Evolutionary conservation across 2,329 filamentous ascomycete genomes (phyloP), one percentile per base, ranked within the genome.

Genomic region (Juglanconis sp.): DNA sequence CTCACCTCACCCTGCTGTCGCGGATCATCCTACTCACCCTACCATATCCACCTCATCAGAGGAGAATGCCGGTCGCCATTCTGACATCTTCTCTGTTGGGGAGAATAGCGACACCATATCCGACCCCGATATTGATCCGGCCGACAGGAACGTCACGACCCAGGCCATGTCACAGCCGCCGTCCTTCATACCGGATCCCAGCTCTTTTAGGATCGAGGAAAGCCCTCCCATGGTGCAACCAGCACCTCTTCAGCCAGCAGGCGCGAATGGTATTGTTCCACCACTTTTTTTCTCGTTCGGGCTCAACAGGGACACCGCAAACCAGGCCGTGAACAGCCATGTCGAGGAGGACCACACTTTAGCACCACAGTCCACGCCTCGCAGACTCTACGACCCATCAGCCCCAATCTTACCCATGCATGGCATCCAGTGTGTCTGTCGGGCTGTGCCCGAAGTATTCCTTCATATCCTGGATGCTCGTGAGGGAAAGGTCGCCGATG

Each of bases 361-460:
- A n/a, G 30, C 44, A 24, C 32, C 51, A 3, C 61, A 57, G 50
- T 49, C 46, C n/a, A 35, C 54, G 24, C 36, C 34, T 5, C 47
- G 44, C 38, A 53, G 48, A 31, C 61, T 59, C n/a, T 63, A 63
- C 48, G 61, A 63, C n/a, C 61, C 61, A 57, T 52, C 50, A 55
- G 57, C 61, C 34, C 55, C 61, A 13, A 42, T 60, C 17, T 32
- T 54, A 6, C 53, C 53, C 13, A 36, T 40, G 30, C 53, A 53
- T 24, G 42, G 35, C 15, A 34, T 17, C 4, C 57, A 53, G 36
- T 63, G 61, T 35, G 7, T 5, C 11, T 63, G 61, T 31, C 54
- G 54, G 17, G 50, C 38, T 47, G 61, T 61, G n/a, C 57, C 57
- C 32, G 53, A 47, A 10, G n/a, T 35, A 1, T 61, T 63, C 51